phyloP scores from a whole-genome alignment of 2,329 filamentous ascomycete species.

The Aspergillus awamori region DNA sequence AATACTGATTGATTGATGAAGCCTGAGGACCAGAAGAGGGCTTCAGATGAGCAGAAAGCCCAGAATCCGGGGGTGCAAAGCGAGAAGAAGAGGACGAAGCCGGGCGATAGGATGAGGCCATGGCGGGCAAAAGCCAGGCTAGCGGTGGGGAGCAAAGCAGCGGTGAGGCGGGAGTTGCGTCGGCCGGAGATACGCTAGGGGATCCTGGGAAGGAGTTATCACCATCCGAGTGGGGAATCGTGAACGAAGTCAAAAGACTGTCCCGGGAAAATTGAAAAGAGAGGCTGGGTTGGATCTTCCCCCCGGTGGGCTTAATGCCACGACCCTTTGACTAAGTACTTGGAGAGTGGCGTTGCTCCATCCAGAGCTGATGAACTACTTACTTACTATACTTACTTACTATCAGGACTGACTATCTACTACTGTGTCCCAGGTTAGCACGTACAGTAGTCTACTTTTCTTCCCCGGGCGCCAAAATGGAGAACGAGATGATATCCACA shows the following conservation, averaged over 20 bases:
- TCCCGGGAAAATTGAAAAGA: background rate
- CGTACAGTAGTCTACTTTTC: background rate
- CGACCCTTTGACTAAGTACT: background rate
- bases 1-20: conserved; percentile 19
- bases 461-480: no score
- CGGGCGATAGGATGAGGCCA: conserved; percentile 37
- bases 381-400: no score
- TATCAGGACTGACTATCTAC: background rate
- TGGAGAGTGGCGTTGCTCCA: no score
- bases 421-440: background rate
- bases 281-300: background rate
- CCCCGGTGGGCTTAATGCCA: background rate
- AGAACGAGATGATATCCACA: background rate
- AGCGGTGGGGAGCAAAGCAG: conserved; percentile 50
- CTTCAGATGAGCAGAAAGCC: conserved; percentile 35
- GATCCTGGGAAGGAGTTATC: conserved; percentile 37
- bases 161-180: conserved; percentile 42
- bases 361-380: no score
- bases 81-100: conserved; percentile 27
- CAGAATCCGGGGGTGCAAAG: conserved; percentile 34
- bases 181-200: conserved; percentile 41
- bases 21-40: conserved; percentile 26
- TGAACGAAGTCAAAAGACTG: no score
- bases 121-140: conserved; percentile 25
- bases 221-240: conserved; percentile 6